These are phyloP conservation scores for Verruconis gallopava DNA, from an alignment of 2,329 filamentous ascomycete species.

Conservation along the genomic window DNA sequence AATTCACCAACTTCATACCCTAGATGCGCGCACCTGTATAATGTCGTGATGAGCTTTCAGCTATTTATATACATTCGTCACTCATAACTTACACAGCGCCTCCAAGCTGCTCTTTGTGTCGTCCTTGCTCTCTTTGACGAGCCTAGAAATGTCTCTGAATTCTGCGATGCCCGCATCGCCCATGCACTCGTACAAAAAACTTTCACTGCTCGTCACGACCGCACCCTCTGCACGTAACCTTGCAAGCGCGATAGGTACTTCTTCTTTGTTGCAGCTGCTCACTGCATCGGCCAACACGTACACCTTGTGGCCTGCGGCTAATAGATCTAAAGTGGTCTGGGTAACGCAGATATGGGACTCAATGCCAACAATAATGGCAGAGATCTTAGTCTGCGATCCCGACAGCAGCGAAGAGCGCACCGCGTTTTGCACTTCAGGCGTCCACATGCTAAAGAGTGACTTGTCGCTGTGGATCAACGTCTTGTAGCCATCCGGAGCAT, in stretches of 20 bases:
- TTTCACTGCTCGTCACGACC: conserved; percentile 75
- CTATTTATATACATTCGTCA: background rate
- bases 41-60: background rate
- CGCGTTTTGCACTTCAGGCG: conserved; percentile 47
- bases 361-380: conserved; percentile 75
- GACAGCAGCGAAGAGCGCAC: conserved; percentile 16
- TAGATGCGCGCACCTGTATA: no score
- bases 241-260: conserved; percentile 66
- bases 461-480: conserved; percentile 61
- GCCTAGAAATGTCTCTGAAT: conserved; percentile 58
- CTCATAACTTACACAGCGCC: conserved; percentile 37
- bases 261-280: conserved; percentile 71
- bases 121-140: conserved; percentile 66
- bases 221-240: conserved; percentile 64
- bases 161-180: conserved; percentile 62
- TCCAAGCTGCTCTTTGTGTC: conserved; percentile 58
- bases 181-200: conserved; percentile 78
- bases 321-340: conserved; percentile 76
- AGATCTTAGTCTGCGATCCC: conserved; percentile 26
- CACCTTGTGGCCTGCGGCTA: conserved; percentile 62
- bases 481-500: conserved; percentile 35
- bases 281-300: conserved; percentile 85
- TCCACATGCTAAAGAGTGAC: conserved; percentile 79
- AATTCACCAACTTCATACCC: no score
- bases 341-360: conserved; percentile 91